Percentiles rank a stretch among this genome's conserved stretches.
phyloP scores from a whole-genome alignment of 2,329 filamentous ascomycete species.

The Scytalidium sp. region DNA sequence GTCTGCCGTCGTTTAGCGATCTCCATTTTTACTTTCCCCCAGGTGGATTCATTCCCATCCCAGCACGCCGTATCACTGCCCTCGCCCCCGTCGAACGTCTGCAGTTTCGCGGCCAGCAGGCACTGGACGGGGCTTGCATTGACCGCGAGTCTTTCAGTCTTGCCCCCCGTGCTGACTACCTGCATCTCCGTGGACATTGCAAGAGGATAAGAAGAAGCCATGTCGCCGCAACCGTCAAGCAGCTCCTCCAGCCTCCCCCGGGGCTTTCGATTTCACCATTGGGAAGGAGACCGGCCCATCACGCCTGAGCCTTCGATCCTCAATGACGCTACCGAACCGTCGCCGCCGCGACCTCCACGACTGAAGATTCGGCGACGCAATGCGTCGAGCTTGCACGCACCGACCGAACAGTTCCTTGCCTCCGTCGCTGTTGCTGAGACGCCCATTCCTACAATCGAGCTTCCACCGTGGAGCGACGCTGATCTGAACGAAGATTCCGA shows the following conservation, averaged over 20 bases:
- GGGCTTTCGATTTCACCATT: constrained; percentile 25
- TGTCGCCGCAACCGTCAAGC: constrained; percentile 22
- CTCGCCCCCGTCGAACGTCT: neutral
- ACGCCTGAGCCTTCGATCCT: constrained; percentile 24
- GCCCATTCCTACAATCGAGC: constrained; percentile 63
- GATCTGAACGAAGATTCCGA: constrained; percentile 18
- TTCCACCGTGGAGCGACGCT: constrained; percentile 36
- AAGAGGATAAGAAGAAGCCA: constrained; percentile 3
- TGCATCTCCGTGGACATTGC: neutral
- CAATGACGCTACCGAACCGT: constrained; percentile 19
- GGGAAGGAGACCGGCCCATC: constrained; percentile 17
- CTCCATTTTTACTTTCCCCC: no score
- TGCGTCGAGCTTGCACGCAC: constrained; percentile 38
- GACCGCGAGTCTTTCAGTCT: neutral
- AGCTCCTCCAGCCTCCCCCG: constrained; percentile 26
- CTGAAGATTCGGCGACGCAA: constrained; percentile 26
- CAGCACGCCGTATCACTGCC: neutral
- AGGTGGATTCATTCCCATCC: neutral
- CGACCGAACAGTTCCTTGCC: constrained; percentile 64
- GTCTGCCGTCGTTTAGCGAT: neutral
- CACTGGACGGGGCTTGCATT: neutral
- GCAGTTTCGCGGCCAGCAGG: neutral
- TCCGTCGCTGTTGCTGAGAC: constrained; percentile 64
- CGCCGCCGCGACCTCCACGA: constrained; percentile 24
- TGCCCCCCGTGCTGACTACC: neutral